Base-by-base conservation (phyloP, 495 filamentous ascomycete species). In the Xylaria curta region DNA sequence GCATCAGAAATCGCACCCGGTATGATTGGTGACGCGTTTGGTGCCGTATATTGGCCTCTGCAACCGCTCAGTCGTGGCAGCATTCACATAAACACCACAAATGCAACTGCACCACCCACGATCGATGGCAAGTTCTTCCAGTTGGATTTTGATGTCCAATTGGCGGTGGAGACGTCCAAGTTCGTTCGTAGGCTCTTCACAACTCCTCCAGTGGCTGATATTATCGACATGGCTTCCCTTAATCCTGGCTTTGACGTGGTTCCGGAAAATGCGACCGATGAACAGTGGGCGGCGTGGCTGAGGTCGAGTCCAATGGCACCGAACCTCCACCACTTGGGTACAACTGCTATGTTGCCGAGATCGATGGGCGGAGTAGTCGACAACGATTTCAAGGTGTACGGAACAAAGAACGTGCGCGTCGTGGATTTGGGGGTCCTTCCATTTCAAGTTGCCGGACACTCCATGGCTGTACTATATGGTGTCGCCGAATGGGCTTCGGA, bases 1-100 rank as follows among this genome's bases (percentile, higher is more conserved):
- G 59, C 59, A 42, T 61, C 59, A 61, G 59, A 61, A 61, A 61
- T 61, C 59, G 59, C 59, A 42, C 59, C 59, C 36, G 36, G 17
- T 61, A 61, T 61, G 59, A 42, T 61, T 61, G 59, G 59, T 61
- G 59, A 21, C 59, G 8, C n/a, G 33, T 61, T 61, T 42, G 33
- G 19, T 61, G 59, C 59, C 59, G 54, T 84, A 0, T 76, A 61
- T 42, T 61, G 59, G 59, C 59, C 59, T 61, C 59, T 81, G 75
- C 81, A 85, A 68, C 85, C 87, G 0, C 82, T 89, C 44, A 80
- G 81, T n/a, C 83, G 84, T 6, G 88, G 87, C 9, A 87, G 76
- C 68, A 82, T 89, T 28, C 88, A 89, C 68, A 83, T 90, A 71
- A 75, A 75, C 53, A 61, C 33, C 59, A 61, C 59, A 61, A 61